phyloP scores from a whole-genome alignment of 2,329 filamentous ascomycete genomes.

The Colletotrichum sp. region DNA sequence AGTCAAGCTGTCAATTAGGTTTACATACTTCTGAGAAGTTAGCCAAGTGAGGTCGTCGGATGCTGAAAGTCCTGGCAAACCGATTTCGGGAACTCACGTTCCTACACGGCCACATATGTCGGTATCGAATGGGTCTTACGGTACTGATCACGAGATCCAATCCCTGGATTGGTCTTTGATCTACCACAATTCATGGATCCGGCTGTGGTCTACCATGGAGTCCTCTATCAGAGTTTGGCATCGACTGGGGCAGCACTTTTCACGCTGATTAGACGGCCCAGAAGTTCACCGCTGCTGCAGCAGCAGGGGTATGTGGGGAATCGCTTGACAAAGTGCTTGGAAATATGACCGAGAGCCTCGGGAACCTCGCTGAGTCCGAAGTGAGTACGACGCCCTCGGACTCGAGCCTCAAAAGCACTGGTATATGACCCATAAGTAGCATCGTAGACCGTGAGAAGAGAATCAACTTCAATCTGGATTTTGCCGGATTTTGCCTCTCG shows the following conservation, averaged over 20 bases:
- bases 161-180: not conserved
- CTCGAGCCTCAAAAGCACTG: not conserved
- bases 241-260: not conserved
- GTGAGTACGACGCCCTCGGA: not conserved
- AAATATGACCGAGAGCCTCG: not conserved
- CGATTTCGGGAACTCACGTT: not conserved
- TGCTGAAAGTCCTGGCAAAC: not conserved
- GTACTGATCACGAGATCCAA: not conserved
- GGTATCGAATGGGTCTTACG: not conserved
- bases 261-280: not conserved
- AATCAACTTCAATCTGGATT: accelerated
- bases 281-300: not conserved
- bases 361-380: not conserved
- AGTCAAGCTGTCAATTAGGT: no score
- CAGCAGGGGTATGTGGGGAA: not conserved
- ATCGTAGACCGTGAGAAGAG: no score
- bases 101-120: not conserved
- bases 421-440: no score
- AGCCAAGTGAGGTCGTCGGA: no score
- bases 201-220: not conserved
- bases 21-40: no score
- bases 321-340: not conserved
- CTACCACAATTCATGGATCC: no score
- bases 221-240: not conserved
- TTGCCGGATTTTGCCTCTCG: no score